These are phyloP conservation scores for Castanospermum australe DNA, from an alignment of 306 rosid genomes.

Conservation along the genomic window DNA sequence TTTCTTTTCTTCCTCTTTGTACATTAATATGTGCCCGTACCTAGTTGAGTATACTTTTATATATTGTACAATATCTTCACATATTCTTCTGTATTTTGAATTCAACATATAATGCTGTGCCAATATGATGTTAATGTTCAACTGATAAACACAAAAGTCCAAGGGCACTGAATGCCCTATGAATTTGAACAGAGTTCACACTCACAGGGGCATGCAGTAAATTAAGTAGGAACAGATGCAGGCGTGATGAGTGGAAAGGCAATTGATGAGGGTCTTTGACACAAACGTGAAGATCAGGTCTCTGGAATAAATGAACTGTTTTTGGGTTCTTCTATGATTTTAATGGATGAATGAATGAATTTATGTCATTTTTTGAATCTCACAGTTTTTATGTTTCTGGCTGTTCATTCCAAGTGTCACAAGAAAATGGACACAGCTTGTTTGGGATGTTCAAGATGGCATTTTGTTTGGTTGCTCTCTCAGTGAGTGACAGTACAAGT, in stretches of 20 bases:
- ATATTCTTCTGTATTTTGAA: too few relatives aligned
- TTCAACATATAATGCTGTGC: too few relatives aligned
- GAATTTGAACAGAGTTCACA: conserved; percentile 34
- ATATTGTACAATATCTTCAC: too few relatives aligned
- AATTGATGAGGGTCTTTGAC: conserved; percentile 40
- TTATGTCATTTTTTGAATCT: background rate
- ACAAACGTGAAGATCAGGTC: conserved; percentile 48
- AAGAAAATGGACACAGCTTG: background rate
- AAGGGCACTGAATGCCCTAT: background rate
- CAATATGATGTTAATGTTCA: background rate
- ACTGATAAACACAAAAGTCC: background rate
- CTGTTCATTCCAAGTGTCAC: background rate
- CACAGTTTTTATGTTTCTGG: background rate
- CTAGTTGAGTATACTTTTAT: too few relatives aligned
- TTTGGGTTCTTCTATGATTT: background rate
- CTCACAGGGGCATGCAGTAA: conserved; percentile 26
- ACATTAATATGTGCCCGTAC: too few relatives aligned
- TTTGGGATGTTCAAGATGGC: background rate
- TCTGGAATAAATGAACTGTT: conserved; percentile 33
- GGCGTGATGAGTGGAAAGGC: background rate
- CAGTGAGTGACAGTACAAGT: too few relatives aligned
- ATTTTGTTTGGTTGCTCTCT: background rate
- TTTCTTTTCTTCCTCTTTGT: too few relatives aligned
- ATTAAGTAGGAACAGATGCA: background rate
- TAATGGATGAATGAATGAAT: background rate